Base-by-base conservation (phyloP, 2,329 filamentous ascomycete species). In the Trematosphaeria pertusa region DNA sequence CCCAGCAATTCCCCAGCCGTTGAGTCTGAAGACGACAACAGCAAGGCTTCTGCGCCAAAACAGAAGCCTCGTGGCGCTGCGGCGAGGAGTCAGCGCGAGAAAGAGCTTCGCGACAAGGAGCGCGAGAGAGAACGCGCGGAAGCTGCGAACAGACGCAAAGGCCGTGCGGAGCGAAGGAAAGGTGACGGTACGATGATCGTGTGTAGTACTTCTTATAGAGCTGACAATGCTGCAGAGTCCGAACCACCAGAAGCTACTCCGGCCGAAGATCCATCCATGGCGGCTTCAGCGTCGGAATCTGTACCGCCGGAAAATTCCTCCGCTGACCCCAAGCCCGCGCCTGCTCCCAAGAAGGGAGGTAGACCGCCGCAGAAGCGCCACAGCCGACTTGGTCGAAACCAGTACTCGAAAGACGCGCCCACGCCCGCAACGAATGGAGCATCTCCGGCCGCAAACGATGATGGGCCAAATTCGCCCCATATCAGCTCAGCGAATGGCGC, bases 71-170 rank as follows among this genome's bases (percentile, higher is more conserved):
- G 74, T 20, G 75, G 74, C 15, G 76, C 77, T 31, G 75, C 74
- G 20, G 72, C 74, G 17, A 70, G 73, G 48, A 73, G 71, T 34
- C 82, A 86, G 50, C 81, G 81, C 54, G 80, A 83, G 32, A 83
- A 88, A 51, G 83, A 83, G 49, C 87, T 90, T 21, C 72, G 75
- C 28, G 77, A 79, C 21, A 76, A 74, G 59, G 90, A 96, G 55
- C 84, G 84, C 42, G 91, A 96, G 60, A 79, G 83, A 36, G 85
- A 87, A 58, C 82, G 87, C 45, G 81, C 83, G 21, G 92, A 96
- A 65, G 86, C 87, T 24, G 85, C 86, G 18, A 89, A 81, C 59
- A 89, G 92, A 69, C 83, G 91, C 50, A 94, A 93, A 77, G 89
- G 87, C 39, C 84, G 91, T 44, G 86, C 88, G 32, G 91, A 94